These are phyloP conservation scores for Beauveria bassiana DNA, from an alignment of 2,329 filamentous ascomycete species.

Conservation along the genomic window DNA sequence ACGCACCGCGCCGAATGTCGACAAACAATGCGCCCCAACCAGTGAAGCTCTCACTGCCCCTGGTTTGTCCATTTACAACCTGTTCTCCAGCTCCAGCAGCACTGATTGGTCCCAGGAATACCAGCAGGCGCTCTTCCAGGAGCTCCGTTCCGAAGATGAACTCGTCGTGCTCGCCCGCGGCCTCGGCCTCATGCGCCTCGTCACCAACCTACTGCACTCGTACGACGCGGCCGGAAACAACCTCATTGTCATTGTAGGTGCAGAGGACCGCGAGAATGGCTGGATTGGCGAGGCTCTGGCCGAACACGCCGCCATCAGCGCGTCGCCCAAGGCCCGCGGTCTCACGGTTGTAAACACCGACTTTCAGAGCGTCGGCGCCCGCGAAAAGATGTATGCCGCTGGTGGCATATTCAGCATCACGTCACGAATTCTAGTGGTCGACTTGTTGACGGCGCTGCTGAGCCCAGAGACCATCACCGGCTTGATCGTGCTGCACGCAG, in stretches of 20 bases:
- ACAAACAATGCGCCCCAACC: slow-evolving; percentile 51
- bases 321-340: slow-evolving; percentile 71
- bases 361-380: slow-evolving; percentile 73
- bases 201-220: slow-evolving; percentile 93
- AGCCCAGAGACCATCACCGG: slow-evolving; percentile 81
- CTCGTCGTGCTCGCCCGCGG: slow-evolving; percentile 87
- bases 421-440: slow-evolving; percentile 88
- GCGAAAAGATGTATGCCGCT: slow-evolving; percentile 84
- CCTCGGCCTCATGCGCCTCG: slow-evolving; percentile 80
- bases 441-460: slow-evolving; percentile 77
- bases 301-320: slow-evolving; percentile 88
- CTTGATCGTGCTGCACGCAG: slow-evolving; percentile 79
- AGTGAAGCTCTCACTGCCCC: slow-evolving; percentile 72
- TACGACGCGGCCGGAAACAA: slow-evolving; percentile 96
- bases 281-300: slow-evolving; percentile 96
- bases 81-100: neutral
- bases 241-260: slow-evolving; percentile 79
- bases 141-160: slow-evolving; percentile 84
- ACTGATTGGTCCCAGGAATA: slow-evolving; percentile 54
- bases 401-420: slow-evolving; percentile 96
- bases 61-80: slow-evolving; percentile 20
- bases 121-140: slow-evolving; percentile 90
- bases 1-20: slow-evolving; percentile 38
- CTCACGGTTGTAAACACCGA: slow-evolving; percentile 93
- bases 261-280: slow-evolving; percentile 86